Evolutionary conservation across 129 eudicot species (phyloP), one percentile per base, ranked within the genome.

Genomic region (Helichrysum umbraculigerum): DNA sequence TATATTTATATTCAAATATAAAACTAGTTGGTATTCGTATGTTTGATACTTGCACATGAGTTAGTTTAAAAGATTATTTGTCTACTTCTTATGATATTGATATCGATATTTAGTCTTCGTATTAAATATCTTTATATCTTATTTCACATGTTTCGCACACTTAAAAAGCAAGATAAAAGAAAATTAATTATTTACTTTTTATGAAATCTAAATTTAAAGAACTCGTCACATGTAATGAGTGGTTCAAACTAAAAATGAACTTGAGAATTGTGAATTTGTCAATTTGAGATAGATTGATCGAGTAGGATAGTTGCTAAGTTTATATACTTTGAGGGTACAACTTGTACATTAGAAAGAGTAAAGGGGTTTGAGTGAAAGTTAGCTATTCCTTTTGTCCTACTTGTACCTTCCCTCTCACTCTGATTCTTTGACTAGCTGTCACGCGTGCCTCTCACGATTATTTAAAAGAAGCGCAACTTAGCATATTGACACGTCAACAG

Each of bases 361-460:
- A 22, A 64, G 60, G 51, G 83, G 67, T 22, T 51, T 35, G 64
- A 72, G 19, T 51, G 32, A 14, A 79, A 17, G 1, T 3, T 32
- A 67, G 0, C 8, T 51, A 72, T 56, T 72, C 66, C 11, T 11
- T 54, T 72, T 78, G 78, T 63, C 83, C 59, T 52, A 72, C 59
- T 62, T 65, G 83, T 79, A 79, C 78, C 68, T 66, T 62, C 78
- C 73, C 76, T 34, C 65, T 78, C 76, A 20, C 76, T 78, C 71
- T 64, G 83, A 72, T 79, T 78, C 72, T 72, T 79, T 72, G 77
- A 79, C 83, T 79, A 72, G 78, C 78, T 79, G 83, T 79, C 78
- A 79, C 83, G 83, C 78, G 83, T 79, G 83, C 83, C 59, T 37
- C 83, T 79, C 78, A 72, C 73, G 68, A 79, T 72, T 72, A 79